Conservation (phyloP, 805 yeast genomes). For the Kazachstania taianensis region DNA sequence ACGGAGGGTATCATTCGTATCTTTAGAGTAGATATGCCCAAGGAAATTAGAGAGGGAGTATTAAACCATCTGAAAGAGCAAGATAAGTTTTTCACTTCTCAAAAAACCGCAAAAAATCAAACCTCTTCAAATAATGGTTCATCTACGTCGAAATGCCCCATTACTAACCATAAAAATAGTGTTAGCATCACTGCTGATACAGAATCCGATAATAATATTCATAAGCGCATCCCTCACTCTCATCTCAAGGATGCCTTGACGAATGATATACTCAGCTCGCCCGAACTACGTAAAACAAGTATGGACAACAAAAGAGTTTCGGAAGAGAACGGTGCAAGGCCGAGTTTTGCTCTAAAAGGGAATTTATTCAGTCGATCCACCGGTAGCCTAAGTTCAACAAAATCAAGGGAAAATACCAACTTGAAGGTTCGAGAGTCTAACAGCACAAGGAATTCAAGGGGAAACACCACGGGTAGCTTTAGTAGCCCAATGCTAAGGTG, state of each 20-base stretch:
- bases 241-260: no score
- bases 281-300: neutral
- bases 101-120: constrained; percentile 1
- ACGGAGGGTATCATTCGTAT: constrained; percentile 61
- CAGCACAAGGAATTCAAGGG: constrained; percentile 4
- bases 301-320: constrained; percentile 1
- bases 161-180: neutral
- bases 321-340: no score
- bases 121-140: neutral
- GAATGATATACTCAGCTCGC: no score
- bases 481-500: constrained; percentile 9
- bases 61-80: constrained; percentile 11
- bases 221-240: neutral
- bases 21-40: constrained; percentile 68
- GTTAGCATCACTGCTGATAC: no score
- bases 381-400: constrained; percentile 8
- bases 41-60: constrained; percentile 32
- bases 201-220: neutral
- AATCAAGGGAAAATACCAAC: constrained; percentile 4
- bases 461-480: constrained; percentile 2
- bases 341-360: constrained; percentile 12
- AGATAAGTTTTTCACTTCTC: neutral
- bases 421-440: neutral
- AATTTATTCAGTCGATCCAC: constrained; percentile 11
- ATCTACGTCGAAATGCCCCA: neutral